phyloP scores from a whole-genome alignment of 768 basidiomycete genomes.

The Albatrellus ellisii region DNA sequence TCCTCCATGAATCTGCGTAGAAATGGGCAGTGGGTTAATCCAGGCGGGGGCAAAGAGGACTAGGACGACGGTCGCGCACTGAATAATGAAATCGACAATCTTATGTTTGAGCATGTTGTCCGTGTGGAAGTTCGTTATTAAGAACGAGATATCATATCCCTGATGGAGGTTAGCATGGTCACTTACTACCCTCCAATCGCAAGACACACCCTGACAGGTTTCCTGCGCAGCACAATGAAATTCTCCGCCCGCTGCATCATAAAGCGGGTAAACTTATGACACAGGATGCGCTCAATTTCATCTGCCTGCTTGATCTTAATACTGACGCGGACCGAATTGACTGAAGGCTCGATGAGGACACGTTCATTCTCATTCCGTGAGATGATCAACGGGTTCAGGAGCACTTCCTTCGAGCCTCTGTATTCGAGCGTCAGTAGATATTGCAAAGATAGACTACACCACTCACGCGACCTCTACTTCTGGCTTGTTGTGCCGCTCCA shows the following conservation, averaged over 20 bases:
- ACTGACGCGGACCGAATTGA: conserved; percentile 93
- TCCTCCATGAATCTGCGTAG: conserved; percentile 87
- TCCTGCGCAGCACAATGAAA: conserved; percentile 91
- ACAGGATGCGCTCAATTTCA: conserved; percentile 94
- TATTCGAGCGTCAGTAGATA: background rate
- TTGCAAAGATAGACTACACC: background rate
- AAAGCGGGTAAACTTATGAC: conserved; percentile 97
- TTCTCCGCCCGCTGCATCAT: conserved; percentile 99
- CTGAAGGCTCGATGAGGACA: conserved; percentile 91
- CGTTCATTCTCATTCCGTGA: conserved; percentile 96
- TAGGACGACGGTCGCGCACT: conserved; percentile 35
- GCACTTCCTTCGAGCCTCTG: conserved; percentile 87
- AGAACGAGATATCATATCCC: conserved; percentile 98
- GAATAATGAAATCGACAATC: conserved; percentile 98
- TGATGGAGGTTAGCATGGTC: conserved; percentile 20
- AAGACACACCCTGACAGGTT: conserved; percentile 61
- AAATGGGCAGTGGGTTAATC: background rate
- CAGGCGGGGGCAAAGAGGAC: conserved; percentile 7
- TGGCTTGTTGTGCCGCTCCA: conserved; percentile 95
- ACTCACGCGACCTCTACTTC: conserved; percentile 79
- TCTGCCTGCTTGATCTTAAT: conserved; percentile 99
- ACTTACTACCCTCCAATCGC: background rate
- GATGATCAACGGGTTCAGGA: conserved; percentile 87
- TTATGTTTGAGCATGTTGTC: conserved; percentile 99
- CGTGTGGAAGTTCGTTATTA: conserved; percentile 93